Evolutionary conservation across 352 stramenopile genomes (phyloP).

Genomic region (Phytophthora sojae): DNA sequence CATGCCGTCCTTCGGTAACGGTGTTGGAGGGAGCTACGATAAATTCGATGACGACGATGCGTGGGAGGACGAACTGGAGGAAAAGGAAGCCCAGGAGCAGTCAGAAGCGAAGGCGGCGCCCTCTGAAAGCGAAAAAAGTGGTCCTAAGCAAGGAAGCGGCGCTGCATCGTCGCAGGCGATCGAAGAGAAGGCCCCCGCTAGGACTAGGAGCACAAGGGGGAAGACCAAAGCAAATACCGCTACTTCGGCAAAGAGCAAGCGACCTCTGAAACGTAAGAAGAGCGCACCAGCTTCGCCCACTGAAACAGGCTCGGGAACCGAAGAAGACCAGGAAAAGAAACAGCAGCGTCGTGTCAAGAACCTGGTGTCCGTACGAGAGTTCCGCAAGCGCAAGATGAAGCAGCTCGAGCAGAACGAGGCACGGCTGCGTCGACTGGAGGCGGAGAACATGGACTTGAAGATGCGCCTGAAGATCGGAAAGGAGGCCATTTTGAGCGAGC

Average conservation of each 20-base stretch:
- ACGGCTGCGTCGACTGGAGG: constrained; percentile 65
- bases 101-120: neutral
- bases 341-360: constrained; percentile 78
- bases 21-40: constrained; percentile 34
- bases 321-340: constrained; percentile 62
- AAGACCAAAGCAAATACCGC: constrained; percentile 14
- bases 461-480: constrained; percentile 87
- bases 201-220: constrained; percentile 12
- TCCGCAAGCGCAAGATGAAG: constrained; percentile 81
- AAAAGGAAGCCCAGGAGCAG: constrained; percentile 12
- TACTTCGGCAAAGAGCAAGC: constrained; percentile 20
- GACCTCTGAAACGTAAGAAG: constrained; percentile 43
- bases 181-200: constrained; percentile 12
- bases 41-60: constrained; percentile 27
- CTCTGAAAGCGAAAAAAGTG: neutral
- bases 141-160: constrained; percentile 8
- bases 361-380: constrained; percentile 75
- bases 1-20: constrained; percentile 10
- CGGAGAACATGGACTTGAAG: constrained; percentile 82
- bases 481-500: constrained; percentile 75
- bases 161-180: neutral
- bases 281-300: constrained; percentile 18
- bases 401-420: constrained; percentile 77
- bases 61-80: constrained; percentile 5
- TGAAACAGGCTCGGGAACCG: constrained; percentile 16